Percentiles rank a stretch among this genome's conserved stretches.
Evolutionary conservation across 441 rosid species (phyloP).

Genomic region (Raphanus hybrid): DNA sequence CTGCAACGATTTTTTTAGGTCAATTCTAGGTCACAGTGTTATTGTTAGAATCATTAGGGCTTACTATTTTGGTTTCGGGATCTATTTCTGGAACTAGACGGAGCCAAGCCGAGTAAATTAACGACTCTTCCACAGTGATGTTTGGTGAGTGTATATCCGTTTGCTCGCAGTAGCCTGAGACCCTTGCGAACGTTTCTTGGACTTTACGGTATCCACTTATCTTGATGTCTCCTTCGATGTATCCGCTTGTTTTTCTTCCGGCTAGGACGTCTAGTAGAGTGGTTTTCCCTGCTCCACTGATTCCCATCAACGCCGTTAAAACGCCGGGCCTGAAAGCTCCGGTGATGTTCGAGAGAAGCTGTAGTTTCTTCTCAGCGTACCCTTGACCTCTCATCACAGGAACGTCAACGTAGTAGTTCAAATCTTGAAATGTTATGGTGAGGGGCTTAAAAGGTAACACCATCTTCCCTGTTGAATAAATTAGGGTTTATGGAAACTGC

Average conservation of each 20-base stretch:
- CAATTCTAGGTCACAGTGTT: too few relatives aligned
- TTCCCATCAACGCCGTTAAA: slow-evolving; percentile 61
- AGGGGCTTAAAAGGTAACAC: slow-evolving; percentile 59
- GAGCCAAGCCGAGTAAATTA: slow-evolving; percentile 66
- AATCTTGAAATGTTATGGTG: slow-evolving; percentile 48
- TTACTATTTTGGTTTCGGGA: slow-evolving; percentile 49
- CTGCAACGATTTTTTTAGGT: too few relatives aligned
- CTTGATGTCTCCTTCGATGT: slow-evolving; percentile 54
- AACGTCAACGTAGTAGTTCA: slow-evolving; percentile 52
- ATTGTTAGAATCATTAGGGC: slow-evolving; percentile 1
- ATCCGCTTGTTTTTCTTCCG: slow-evolving; percentile 64
- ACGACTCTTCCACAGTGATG: slow-evolving; percentile 64
- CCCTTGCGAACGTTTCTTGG: slow-evolving; percentile 61
- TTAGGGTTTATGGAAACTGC: background rate
- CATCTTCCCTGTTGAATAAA: slow-evolving; percentile 47
- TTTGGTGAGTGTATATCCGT: slow-evolving; percentile 62
- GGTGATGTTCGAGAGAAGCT: slow-evolving; percentile 50
- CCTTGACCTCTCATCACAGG: slow-evolving; percentile 52
- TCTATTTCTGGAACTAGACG: slow-evolving; percentile 54
- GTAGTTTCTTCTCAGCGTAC: slow-evolving; percentile 40
- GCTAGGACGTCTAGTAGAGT: slow-evolving; percentile 61
- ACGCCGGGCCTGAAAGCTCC: slow-evolving; percentile 61
- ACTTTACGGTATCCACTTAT: slow-evolving; percentile 52
- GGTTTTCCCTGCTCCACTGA: slow-evolving; percentile 69
- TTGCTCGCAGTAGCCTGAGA: slow-evolving; percentile 62